phyloP scores from a whole-genome alignment of 169 alveolate genomes.

The Plasmodium inui region DNA sequence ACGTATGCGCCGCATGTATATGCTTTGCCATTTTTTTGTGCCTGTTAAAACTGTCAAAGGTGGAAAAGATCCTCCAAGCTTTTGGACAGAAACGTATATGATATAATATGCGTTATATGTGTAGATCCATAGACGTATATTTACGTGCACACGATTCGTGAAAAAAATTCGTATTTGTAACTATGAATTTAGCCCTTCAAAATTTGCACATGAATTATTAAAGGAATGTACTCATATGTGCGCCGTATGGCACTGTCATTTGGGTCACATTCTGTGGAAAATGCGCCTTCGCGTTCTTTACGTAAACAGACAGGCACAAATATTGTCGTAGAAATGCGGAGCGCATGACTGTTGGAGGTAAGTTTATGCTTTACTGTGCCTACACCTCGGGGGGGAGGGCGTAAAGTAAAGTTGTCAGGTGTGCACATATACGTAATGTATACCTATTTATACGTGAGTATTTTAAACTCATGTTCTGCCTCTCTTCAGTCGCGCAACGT shows the following conservation, averaged over 20 bases:
- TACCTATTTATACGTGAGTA: neutral
- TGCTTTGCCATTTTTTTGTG: neutral
- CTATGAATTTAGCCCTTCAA: neutral
- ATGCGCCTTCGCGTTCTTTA: neutral
- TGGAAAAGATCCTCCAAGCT: neutral
- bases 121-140: neutral
- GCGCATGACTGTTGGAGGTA: neutral
- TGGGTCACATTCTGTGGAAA: neutral
- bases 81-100: neutral
- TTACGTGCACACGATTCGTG: neutral
- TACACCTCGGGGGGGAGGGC: neutral
- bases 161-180: neutral
- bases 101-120: neutral
- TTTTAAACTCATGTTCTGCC: neutral
- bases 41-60: neutral
- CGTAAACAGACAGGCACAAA: neutral
- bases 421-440: neutral
- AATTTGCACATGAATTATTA: neutral
- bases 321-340: neutral
- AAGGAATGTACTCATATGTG: neutral
- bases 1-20: neutral
- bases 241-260: neutral
- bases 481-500: neutral
- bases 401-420: neutral
- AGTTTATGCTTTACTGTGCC: neutral